phyloP scores from a whole-genome alignment of 75 land plant species.

The Selaginella moellendorffii region DNA sequence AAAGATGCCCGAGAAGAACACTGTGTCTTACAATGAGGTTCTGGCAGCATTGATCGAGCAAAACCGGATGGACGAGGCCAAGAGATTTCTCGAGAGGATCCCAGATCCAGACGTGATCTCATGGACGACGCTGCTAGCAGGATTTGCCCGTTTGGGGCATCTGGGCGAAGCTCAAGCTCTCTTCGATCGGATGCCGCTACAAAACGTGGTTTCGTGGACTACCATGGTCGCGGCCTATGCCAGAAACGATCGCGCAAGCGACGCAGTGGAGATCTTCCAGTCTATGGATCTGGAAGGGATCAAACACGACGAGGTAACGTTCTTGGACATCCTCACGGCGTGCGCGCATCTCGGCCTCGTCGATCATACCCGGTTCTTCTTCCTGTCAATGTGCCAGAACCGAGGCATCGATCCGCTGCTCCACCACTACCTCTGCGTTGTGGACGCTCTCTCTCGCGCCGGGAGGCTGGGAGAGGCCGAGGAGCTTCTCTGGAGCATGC shows the following conservation, averaged over 20 bases:
- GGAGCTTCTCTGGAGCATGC: slow-evolving; percentile 6
- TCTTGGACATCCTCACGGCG: slow-evolving; percentile 6
- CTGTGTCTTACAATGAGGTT: background rate
- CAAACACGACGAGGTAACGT: slow-evolving; percentile 9
- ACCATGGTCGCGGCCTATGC: slow-evolving; percentile 18
- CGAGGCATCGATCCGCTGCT: background rate
- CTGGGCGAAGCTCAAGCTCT: slow-evolving; percentile 6
- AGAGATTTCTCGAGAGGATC: background rate
- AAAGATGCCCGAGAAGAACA: slow-evolving; percentile 13
- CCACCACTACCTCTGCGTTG: slow-evolving; percentile 15
- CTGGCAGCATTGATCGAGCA: background rate
- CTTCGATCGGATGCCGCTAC: slow-evolving; percentile 12
- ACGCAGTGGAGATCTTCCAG: slow-evolving; percentile 14
- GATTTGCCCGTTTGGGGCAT: background rate
- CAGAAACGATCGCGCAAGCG: slow-evolving; percentile 9
- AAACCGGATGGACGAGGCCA: background rate
- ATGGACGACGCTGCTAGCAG: background rate
- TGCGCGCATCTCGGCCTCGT: slow-evolving; percentile 14
- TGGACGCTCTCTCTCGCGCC: slow-evolving; percentile 14
- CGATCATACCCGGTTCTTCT: background rate
- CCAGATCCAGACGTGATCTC: background rate
- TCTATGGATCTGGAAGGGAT: background rate
- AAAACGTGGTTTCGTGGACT: slow-evolving; percentile 21
- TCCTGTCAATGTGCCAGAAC: background rate
- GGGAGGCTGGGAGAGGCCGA: slow-evolving; percentile 8